Evolutionary conservation across 768 basidiomycete genomes (phyloP), one percentile per base, ranked within the genome.

Genomic region (Naganishia antarctica): DNA sequence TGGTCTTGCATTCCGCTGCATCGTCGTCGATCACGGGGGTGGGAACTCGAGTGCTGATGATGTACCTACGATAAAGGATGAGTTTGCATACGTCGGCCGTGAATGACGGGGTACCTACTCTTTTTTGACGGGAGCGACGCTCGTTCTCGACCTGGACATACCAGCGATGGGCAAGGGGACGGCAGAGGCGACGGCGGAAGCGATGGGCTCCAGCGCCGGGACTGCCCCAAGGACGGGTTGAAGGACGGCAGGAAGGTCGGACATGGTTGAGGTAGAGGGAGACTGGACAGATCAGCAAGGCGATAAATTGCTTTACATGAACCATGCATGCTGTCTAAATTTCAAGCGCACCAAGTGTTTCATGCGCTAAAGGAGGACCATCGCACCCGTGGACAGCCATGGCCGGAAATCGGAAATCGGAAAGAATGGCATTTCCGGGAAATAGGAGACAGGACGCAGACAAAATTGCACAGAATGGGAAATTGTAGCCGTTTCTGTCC

Each of bases 111-210:
- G 23, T n/a, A 67, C 74, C 65, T 48, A 75, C 76, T 77, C 74
- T 26, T 72, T 41, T 50, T 77, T 77, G 70, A 77, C 70, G 7
- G 70, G 67, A 15, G 73, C 76, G 15, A 68, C 67, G 8, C 76
- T 74, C 13, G 57, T 37, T 34, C 68, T 29, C 12, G 41, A 29
- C 4, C 63, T 59, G 15, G 67, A 65, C 15, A 63, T 23, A 31
- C 66, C 71, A 23, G 50, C 50, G 9, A 70, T 32, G 15, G 63
- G 53, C 28, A 16, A 26, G 18, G 50, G 31, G 0, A n/a, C n/a
- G n/a, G 32, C 31, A 21, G 50, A 26, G 45, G n/a, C 9, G 45
- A 25, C 45, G 28, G 50, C 29, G 21, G 50, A 13, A 4, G 50
- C 29, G 9, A n/a, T 32, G 29, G 29, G 50, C 21, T 31, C 18